Base-by-base conservation (phyloP, 2,329 filamentous ascomycete genomes). In the Cercospora janseana region DNA sequence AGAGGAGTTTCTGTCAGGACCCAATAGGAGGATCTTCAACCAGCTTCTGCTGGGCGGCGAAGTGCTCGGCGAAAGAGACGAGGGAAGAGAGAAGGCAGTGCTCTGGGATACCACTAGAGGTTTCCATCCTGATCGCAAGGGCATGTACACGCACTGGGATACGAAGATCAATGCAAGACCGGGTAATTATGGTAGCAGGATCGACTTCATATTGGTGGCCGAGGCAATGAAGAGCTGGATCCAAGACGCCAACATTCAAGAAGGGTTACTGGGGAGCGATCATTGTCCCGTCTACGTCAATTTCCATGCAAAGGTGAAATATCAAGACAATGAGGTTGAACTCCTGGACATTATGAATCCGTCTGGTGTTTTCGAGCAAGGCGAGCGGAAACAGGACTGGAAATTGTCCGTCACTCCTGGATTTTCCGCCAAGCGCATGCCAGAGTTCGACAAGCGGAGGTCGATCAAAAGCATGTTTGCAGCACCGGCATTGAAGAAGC, bases 101-200 rank as follows among this genome's bases (percentile, higher is more conserved):
- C 72, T 97, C 31, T 88, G 86, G 79, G 93, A 98, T 70, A 75
- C 94, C 13, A 91, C 87, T 60, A 81, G 93, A 41, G 80, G 79
- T 20, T 94, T 91, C 63, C 87, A 96, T 64, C 86, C 88, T 0
- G 71, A 75, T n/a, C 79, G 93, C 29, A 75, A 77, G 55, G 89
- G 89, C 54, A 97, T 98, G 93, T 97, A 89, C 68, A 97, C 93
- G 0, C 95, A 92, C 68, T 97, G 92, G 92, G 90, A 97, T 57
- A 91, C 88, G 43, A 91, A 87, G 67, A 87, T 90, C 64, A 97
- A 97, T 69, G 88, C 88, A n/a, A 79, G 93, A n/a, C 92, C 92
- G 3, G 90, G 88, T 2, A 97, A 97, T 66, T 94, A 86, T 68
- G 93, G 93, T 4, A 86, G 88, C 47, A 82, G 93, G 27, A 97